Evolutionary conservation across 148 eudicot species (phyloP), one percentile per base, ranked within the genome.

Genomic region (Amaranthus cruentus): DNA sequence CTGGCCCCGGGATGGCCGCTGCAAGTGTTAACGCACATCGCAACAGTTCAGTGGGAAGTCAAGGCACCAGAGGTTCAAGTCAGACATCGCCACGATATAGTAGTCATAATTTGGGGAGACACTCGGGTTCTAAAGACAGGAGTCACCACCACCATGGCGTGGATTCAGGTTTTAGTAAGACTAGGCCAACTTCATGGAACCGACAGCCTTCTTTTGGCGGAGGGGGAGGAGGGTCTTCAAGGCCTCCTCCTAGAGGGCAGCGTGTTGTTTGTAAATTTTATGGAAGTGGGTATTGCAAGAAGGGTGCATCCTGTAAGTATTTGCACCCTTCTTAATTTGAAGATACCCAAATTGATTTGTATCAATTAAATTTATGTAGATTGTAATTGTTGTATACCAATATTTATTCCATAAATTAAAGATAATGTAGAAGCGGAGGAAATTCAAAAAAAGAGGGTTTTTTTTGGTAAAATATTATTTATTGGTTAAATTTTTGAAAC

Each of bases 251-350:
- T 38, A 85, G 83, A 78, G 94, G 87, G 78, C 90, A 82, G 79
- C 88, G 97, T 51, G 85, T 89, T 18, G 85, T 89, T 18, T 91
- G 97, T 84, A 93, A 89, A 83, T 90, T 88, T 66, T 87, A 85
- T 51, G 90, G 78, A 81, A 86, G 84, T 75, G 96, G 96, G 70
- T 81, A 80, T 58, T 93, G 94, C 82, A 91, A 66, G 82, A 87
- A 81, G 79, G 98, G 97, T 56, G 87, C 96, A 55, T 84, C 84
- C 54, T 90, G 98, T 77, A 88, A 83, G 80, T 93, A 86, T 75
- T 81, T 87, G 81, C 98, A 93, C 76, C 96, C 87, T 62, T 83
- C 87, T 62, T 83, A 68, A 76, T 81, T 72, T 69, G 61, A 68
- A 53, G 43, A 60, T 50, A 21, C 75, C 69, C 72, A 60, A 50